Conservation (phyloP, 2,329 filamentous ascomycete species). For the Polychaeton citri region DNA sequence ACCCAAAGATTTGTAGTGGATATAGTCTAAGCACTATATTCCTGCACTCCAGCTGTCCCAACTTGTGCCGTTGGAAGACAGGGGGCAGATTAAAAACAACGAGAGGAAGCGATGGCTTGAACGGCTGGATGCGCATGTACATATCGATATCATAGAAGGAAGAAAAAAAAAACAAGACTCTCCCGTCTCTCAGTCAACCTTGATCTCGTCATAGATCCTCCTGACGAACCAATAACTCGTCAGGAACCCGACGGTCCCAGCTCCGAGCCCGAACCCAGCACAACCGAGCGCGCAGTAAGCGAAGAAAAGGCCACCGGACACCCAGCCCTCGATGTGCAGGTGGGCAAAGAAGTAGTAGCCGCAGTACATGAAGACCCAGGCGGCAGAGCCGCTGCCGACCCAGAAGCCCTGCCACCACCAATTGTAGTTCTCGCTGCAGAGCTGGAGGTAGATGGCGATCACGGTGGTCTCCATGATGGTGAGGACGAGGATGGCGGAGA, state of each 20-base stretch:
- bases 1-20: too few relatives aligned
- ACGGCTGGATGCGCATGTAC: too few relatives aligned
- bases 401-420: conserved; percentile 91
- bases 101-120: too few relatives aligned
- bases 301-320: conserved; percentile 72
- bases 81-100: too few relatives aligned
- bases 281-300: conserved; percentile 73
- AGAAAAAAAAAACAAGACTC: too few relatives aligned
- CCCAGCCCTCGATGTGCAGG: conserved; percentile 67
- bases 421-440: conserved; percentile 75
- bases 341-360: conserved; percentile 73
- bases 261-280: conserved; percentile 65
- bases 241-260: conserved; percentile 73
- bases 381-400: conserved; percentile 59
- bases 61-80: too few relatives aligned
- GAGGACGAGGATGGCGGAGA: conserved; percentile 57
- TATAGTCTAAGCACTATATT: too few relatives aligned
- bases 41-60: too few relatives aligned
- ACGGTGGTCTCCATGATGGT: conserved; percentile 75
- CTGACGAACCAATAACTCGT: conserved; percentile 73
- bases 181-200: conserved; percentile 26
- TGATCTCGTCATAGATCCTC: conserved; percentile 53
- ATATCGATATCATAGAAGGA: too few relatives aligned
- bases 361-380: conserved; percentile 76
- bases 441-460: conserved; percentile 67